A percentile compares a stretch with the other conserved stretches of the same genome.
These are phyloP conservation scores for Dorcoceras hygrometricum DNA, from an alignment of 257 asterid species.

Conservation along the genomic window DNA sequence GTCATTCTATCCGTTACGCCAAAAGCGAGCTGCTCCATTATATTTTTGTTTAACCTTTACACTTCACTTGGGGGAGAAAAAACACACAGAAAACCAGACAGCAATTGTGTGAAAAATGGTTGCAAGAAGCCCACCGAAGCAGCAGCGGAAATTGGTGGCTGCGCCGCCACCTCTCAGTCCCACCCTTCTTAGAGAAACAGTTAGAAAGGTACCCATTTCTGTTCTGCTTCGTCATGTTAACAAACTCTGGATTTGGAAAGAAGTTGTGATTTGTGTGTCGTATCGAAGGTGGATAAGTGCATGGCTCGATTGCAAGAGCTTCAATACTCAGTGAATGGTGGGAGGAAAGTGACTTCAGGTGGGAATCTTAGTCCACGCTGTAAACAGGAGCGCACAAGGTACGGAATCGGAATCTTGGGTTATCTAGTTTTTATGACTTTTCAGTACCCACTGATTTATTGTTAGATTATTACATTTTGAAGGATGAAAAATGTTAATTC, in stretches of 20 bases:
- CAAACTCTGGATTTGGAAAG: background rate
- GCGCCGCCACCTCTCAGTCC: conserved; percentile 61
- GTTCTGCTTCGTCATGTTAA: background rate
- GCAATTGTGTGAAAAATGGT: conserved; percentile 46
- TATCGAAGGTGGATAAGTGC: conserved; percentile 76
- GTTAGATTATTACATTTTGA: background rate
- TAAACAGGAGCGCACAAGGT: conserved; percentile 67
- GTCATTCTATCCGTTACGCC: conserved; percentile 35
- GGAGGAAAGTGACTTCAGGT: conserved; percentile 49
- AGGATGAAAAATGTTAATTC: conserved; percentile 57
- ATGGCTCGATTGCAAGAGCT: conserved; percentile 93
- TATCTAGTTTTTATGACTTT: background rate
- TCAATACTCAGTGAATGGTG: conserved; percentile 67
- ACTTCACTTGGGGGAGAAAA: conserved; percentile 18
- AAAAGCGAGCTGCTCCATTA: conserved; percentile 4
- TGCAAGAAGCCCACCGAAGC: conserved; percentile 79
- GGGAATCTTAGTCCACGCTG: conserved; percentile 68
- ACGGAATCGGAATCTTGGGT: conserved; percentile 1
- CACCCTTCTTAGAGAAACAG: conserved; percentile 65
- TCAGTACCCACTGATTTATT: background rate
- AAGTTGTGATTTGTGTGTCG: background rate
- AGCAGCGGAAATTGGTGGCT: conserved; percentile 38
- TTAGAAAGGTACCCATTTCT: conserved; percentile 48
- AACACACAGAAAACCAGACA: background rate
- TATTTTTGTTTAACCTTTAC: conserved; percentile 15